Base-by-base conservation (phyloP, 495 filamentous ascomycete genomes). In the Xylaria grammica region DNA sequence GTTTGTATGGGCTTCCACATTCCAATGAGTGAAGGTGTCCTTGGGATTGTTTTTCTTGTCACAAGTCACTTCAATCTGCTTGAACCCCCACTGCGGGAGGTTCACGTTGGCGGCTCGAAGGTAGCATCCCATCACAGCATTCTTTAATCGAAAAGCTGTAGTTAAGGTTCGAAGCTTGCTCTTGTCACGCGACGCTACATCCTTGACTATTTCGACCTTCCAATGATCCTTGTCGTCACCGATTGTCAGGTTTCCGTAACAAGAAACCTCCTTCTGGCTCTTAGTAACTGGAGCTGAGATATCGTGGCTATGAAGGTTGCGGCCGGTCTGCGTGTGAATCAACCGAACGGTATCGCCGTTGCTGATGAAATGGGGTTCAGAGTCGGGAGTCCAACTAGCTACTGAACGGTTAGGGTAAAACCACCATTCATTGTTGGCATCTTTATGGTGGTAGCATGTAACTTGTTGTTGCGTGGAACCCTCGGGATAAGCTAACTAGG, bases 361-460 rank as follows among this genome's bases (percentile, higher is more conserved):
- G 11, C 85, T 90, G 67, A 97, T 85, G 73, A 88, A 96, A 13
- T 50, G 30, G 45, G 81, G 76, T 50, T 93, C 80, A 34, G 82
- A 86, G 32, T 90, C 87, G 3, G 86, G 76, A 69, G 92, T 84
- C 70, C 87, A 96, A n/a, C 91, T 89, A 3, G 83, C 75, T 36
- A 94, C 84, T 32, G 81, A 68, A 45, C 95, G 90, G 79, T 93
- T 95, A 19, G 95, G 96, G 72, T 97, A 97, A 75, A 99, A 96
- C 77, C 94, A 97, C 95, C 95, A 99, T 78, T 99, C 96, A 71
- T 99, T 99, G 82, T 99, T 99, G 69, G 95, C 87, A 85, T 99
- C 95, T 74, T 99, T 99, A 82, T 99, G 95, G 77, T 99, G 95
- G 75, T 99, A 99, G 80, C 95, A 99, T 32, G 95, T 99, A 58